Evolutionary conservation across 202 grass and related monocot genomes (phyloP).

Genomic region (Sporobolus alterniflorus): DNA sequence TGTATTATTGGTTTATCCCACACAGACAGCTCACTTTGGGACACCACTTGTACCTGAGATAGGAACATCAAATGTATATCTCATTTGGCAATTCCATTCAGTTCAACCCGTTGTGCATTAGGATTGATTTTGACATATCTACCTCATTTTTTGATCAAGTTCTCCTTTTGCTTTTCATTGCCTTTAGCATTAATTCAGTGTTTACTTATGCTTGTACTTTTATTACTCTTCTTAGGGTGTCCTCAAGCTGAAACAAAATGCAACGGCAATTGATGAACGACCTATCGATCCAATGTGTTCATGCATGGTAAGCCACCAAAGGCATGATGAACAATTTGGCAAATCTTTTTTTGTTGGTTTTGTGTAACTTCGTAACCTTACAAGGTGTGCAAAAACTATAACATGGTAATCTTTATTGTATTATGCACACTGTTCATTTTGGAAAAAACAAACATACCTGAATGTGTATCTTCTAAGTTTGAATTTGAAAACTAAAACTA

Average conservation of each 20-base stretch:
- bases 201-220: constrained; percentile 7
- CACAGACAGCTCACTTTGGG: constrained; percentile 90
- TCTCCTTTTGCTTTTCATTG: not conserved
- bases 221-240: constrained; percentile 60
- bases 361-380: constrained; percentile 14
- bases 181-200: not conserved
- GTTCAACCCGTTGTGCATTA: not conserved
- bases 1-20: constrained; percentile 98
- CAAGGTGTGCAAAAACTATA: constrained; percentile 95
- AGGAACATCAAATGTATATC: constrained; percentile 17
- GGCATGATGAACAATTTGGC: constrained; percentile 2
- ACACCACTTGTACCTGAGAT: constrained; percentile 92
- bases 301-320: constrained; percentile 77
- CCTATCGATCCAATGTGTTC: constrained; percentile 92
- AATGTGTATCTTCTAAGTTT: not conserved
- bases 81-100: not conserved
- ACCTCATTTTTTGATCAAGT: not conserved
- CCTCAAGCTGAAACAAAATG: constrained; percentile 88
- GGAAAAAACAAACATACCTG: not conserved
- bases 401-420: no score
- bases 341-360: constrained; percentile 14
- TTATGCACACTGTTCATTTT: not conserved
- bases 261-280: constrained; percentile 90
- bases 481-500: not conserved
- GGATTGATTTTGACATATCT: not conserved